phyloP scores from a whole-genome alignment of 116 monocot genomes.

The Dioscorea cayenensis region DNA sequence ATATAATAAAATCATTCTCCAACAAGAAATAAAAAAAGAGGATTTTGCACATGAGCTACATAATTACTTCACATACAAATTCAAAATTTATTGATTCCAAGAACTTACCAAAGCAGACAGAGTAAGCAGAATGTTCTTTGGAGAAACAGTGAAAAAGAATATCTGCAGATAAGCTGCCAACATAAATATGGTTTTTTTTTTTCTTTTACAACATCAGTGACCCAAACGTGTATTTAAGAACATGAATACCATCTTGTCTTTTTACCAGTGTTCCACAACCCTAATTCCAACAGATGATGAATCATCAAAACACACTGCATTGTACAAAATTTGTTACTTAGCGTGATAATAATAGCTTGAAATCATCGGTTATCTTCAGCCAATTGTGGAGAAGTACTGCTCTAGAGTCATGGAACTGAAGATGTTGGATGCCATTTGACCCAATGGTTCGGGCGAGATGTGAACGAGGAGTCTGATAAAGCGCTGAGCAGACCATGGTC shows the following conservation, averaged over 20 bases:
- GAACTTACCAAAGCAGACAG: no score
- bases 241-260: neutral
- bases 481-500: constrained; percentile 36
- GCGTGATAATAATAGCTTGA: neutral
- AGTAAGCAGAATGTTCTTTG: no score
- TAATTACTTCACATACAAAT: no score
- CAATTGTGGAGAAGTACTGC: constrained; percentile 37
- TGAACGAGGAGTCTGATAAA: constrained; percentile 78
- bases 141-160: no score
- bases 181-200: neutral
- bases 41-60: no score
- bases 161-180: no score
- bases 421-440: constrained; percentile 61
- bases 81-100: no score
- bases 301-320: neutral
- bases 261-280: neutral
- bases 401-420: constrained; percentile 71
- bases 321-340: neutral
- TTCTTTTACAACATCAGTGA: neutral
- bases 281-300: neutral
- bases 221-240: neutral
- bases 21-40: no score
- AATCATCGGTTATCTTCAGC: neutral
- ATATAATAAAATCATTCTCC: no score
- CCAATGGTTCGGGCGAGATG: constrained; percentile 43